Evolutionary conservation across 202 grass and related monocot genomes (phyloP), one percentile per base, ranked within the genome.

Genomic region (Saccharum hybrid): DNA sequence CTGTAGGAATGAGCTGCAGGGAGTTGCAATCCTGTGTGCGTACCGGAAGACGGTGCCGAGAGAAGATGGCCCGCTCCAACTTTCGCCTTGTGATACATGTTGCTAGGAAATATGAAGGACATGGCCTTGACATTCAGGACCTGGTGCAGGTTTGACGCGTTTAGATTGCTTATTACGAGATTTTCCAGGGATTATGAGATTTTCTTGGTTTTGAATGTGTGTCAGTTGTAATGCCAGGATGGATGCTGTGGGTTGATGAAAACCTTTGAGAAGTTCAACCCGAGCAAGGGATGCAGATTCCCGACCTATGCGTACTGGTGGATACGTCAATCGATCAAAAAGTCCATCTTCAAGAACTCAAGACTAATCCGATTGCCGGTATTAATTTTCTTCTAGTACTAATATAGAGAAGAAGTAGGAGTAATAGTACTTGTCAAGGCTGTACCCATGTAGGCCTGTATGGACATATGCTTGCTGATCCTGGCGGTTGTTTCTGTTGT

Each of bases 191-290:
- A 2, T 21, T 57, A 57, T 2, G 3, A 57, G 7, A 61, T 26
- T 61, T 61, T 28, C 21, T 19, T 83, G 77, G 30, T 78, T 41
- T 26, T 23, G 56, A 80, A 59, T 69, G 33, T 76, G 34, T 80
- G 36, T 9, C 15, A 8, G 26, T 6, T 10, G 56, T 60, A 22
- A 57, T 90, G 89, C 8, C 69, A 98, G 96, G 93, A 98, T 19
- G 96, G 96, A 84, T 89, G 93, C 77, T 86, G 83, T 71, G 96
- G 92, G n/a, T 52, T 98, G 72, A 90, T 98, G 89, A 95, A 87
- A 85, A 92, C 92, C 71, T 93, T 98, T 78, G 91, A 88, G 83
- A 98, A 98, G 77, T 95, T 95, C 81, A 90, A 98, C 83, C 89
- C 91, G 31, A 87, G 84, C 83, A 90, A 89, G 81, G 96, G 96